Evolutionary conservation across 2,329 filamentous ascomycete species (phyloP), one percentile per base, ranked within the genome.

Genomic region (Fusarium aywerte): DNA sequence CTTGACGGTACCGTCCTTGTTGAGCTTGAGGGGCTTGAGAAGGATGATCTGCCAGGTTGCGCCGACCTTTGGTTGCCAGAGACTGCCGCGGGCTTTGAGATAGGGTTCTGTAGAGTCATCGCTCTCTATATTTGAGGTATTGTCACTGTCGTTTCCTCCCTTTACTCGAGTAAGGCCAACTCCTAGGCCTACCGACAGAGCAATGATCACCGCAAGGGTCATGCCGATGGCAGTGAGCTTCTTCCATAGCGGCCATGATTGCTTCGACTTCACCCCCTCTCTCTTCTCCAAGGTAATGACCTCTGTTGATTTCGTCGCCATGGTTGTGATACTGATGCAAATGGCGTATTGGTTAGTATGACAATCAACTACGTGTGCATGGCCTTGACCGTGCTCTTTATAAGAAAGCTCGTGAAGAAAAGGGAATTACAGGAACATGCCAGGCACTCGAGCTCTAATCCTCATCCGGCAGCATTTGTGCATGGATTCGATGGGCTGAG

Each of bases 31-130:
- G 50, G 77, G 76, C 52, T 79, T 75, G 48, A 70, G 75, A 20
- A 91, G 82, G 42, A 89, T 79, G 52, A 90, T 90, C 71, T 91
- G 88, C 87, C 87, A 91, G 4, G 81, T 81, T 5, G 80, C 77
- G 25, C 81, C 83, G 23, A 83, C 81, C 3, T 74, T 72, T 3
- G 88, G 88, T 57, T 82, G 78, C 87, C 87, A 90, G 32, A 76
- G 48, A 68, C 71, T 57, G 51, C 69, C 49, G 55, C 63, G 72
- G 69, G 47, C 61, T 62, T 47, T 66, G 72, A 56, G 67, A 52
- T 45, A 64, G 31, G 53, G 25, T 44, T 62, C 49, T 42, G 42
- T 36, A 2, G 52, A 73, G 45, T 62, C 71, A 60, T 50, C 62
- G 42, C 62, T 74, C 71, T 62, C 73, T 57, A 45, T 39, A 10